Conservation (phyloP, 768 basidiomycete species). For the Rhizopogon vesiculosus region DNA sequence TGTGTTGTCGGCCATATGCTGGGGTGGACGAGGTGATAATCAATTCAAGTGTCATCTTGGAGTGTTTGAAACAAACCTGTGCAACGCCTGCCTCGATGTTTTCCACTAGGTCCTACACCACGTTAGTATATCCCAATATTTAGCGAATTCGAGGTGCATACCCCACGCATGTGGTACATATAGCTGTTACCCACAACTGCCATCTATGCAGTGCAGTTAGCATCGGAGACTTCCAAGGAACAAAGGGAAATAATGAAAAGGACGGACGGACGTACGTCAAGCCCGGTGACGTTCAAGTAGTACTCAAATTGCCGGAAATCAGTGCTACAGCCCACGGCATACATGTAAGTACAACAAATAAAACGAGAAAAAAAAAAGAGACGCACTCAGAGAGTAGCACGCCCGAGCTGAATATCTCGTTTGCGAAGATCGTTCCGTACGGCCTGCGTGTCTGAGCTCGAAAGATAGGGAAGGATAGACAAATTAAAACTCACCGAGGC, state of each 20-base stretch:
- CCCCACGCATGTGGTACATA: constrained; percentile 90
- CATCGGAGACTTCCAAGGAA: neutral
- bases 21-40: neutral
- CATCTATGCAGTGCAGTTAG: constrained; percentile 48
- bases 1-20: constrained; percentile 89
- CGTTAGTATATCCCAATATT: constrained; percentile 1
- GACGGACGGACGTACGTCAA: constrained; percentile 60
- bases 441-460: constrained; percentile 42
- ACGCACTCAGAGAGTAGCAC: constrained; percentile 84
- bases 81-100: constrained; percentile 84
- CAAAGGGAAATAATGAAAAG: neutral
- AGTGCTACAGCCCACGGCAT: constrained; percentile 46
- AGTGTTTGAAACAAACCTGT: constrained; percentile 22
- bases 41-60: neutral
- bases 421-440: constrained; percentile 84
- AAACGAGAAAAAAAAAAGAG: neutral
- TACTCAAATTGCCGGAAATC: constrained; percentile 93
- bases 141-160: constrained; percentile 18
- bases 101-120: constrained; percentile 62
- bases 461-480: neutral
- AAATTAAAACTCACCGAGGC: constrained; percentile 47
- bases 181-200: constrained; percentile 91
- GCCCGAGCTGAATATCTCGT: constrained; percentile 90
- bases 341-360: neutral
- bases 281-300: constrained; percentile 85